Evolutionary conservation across 164 flowering plant genomes (phyloP), one percentile per base, ranked within the genome.

Genomic region (Annona cherimola): DNA sequence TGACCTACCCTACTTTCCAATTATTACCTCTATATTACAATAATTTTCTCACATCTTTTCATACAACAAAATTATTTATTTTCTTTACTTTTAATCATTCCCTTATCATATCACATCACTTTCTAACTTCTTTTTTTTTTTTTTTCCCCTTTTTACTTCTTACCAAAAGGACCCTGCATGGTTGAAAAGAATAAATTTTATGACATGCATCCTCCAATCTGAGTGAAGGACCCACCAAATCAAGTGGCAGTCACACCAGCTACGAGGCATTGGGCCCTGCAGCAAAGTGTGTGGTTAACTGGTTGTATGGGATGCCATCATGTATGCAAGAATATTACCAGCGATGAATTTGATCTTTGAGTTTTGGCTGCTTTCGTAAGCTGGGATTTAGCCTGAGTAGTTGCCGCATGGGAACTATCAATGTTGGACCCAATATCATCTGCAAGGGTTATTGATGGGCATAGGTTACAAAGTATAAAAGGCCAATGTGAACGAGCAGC

Each of bases 311-410:
- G 57, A 50, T 50, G 57, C 14, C 57, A 50, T 16, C 9, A 8
- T 50, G 57, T 50, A 50, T 50, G 9, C 14, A 6, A 16, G 57
- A 50, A 50, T 26, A 26, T 80, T 84, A 91, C 98, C 94, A 91
- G 81, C 76, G 98, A 93, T 12, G 97, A 90, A 78, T 88, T 90
- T 63, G 94, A 87, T 83, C 73, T 88, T 85, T 94, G 98, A 19
- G 90, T 92, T 83, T 92, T 94, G 57, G 97, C 73, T 35, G 98
- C 97, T 86, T 90, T 89, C 19, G 63, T 85, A 63, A 94, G 95
- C 44, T 94, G 96, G 41, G 93, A 63, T 72, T 81, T 92, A 45
- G 81, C 97, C 74, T 89, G 92, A 63, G 81, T 79, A 63, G 96
- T 90, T 57, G 96, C 94, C 67, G 87, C 89, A 45, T 84, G 79